phyloP scores from a whole-genome alignment of 805 yeast genomes.

The Suhomyces sp. region DNA sequence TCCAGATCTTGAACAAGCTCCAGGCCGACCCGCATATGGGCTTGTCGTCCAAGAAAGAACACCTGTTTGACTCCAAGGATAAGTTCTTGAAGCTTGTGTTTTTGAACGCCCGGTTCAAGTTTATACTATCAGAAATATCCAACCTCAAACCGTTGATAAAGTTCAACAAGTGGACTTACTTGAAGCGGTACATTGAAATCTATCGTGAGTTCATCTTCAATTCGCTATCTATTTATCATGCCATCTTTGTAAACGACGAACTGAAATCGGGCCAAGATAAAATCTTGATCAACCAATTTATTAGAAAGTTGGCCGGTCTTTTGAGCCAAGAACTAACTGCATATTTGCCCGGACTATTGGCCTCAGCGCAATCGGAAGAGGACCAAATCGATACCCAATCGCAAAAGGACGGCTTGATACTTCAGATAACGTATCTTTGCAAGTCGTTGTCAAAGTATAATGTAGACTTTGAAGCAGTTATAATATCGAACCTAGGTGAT shows the following conservation, averaged over 20 bases:
- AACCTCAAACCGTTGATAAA: slow-evolving; percentile 55
- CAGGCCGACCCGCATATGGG: slow-evolving; percentile 2
- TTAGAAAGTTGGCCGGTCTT: slow-evolving; percentile 28
- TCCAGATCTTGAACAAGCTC: slow-evolving; percentile 70
- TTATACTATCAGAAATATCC: slow-evolving; percentile 59
- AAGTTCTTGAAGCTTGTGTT: slow-evolving; percentile 49
- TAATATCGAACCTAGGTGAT: slow-evolving; percentile 28
- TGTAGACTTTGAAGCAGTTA: slow-evolving; percentile 62
- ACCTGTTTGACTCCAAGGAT: slow-evolving; percentile 8
- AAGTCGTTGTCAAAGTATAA: slow-evolving; percentile 73
- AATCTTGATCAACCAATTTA: slow-evolving; percentile 25
- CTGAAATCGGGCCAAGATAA: slow-evolving; percentile 18
- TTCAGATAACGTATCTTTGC: slow-evolving; percentile 87
- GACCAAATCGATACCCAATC: slow-evolving; percentile 35
- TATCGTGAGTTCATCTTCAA: slow-evolving; percentile 80
- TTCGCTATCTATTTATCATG: slow-evolving; percentile 61
- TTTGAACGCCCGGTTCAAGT: slow-evolving; percentile 65
- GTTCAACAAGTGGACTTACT: slow-evolving; percentile 53
- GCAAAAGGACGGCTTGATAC: slow-evolving; percentile 60
- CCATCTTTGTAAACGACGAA: slow-evolving; percentile 46
- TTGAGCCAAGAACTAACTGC: slow-evolving; percentile 19
- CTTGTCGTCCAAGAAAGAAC: slow-evolving; percentile 35
- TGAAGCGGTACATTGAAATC: slow-evolving; percentile 79
- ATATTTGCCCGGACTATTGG: slow-evolving; percentile 21
- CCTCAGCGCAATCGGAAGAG: slow-evolving; percentile 11